Evolutionary conservation across 257 asterid species (phyloP), one percentile per base, ranked within the genome.

Genomic region (Verbascum thapsus): DNA sequence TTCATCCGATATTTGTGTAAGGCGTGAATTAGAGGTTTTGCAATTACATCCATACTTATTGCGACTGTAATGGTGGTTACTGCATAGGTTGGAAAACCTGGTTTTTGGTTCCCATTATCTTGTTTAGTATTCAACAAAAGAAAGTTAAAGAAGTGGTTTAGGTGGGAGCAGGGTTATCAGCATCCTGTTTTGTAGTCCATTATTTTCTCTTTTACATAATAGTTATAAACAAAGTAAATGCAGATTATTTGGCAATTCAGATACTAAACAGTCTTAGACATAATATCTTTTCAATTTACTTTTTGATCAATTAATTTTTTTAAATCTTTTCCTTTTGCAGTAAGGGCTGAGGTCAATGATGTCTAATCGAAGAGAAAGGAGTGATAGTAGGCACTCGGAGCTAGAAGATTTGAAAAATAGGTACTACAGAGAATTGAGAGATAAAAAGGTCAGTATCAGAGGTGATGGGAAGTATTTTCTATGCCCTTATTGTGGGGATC

Each of bases 401-500:
- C 56, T 82, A 32, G 86, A 88, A 26, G 90, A 79, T 17, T 63
- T 84, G 56, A 76, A 72, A 58, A 32, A 82, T 20, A 76, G 52
- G 61, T 83, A 74, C 64, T 91, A 81, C 50, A 71, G 47, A 49
- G 88, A 84, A 12, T 72, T 91, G 68, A 84, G 82, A 60, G 85
- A 84, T 62, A 78, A 61, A 71, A 75, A 30, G 38, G 70, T 81
- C 60, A 83, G 67, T 68, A 66, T 84, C 49, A 67, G 47, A 52
- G 71, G 82, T 58, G 61, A 80, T 70, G 88, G 88, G 51, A 75
- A 67, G 64, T 69, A 81, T 60, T 68, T 78, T 30, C 23, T 22
- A 5, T 91, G 96, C 76, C 98, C 96, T 13, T 86, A 69, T 51
- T 91, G 98, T 60, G 67, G 10, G 57, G 72, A 80, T 69, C 42